These are phyloP conservation scores for Phytophthora melonis DNA, from an alignment of 352 stramenopile genomes.

Conservation along the genomic window DNA sequence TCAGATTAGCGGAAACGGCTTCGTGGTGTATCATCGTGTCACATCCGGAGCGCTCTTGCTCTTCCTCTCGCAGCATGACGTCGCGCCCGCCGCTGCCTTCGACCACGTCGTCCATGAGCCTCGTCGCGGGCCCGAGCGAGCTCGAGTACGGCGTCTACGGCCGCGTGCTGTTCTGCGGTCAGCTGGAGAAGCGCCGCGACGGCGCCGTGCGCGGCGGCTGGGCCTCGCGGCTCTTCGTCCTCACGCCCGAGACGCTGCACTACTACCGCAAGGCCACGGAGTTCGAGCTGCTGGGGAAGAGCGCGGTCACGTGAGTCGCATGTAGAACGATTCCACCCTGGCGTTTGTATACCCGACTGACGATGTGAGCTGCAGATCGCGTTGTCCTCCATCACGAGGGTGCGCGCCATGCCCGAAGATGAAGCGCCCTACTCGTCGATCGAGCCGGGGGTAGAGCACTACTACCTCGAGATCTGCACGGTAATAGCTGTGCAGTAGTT, in stretches of 20 bases:
- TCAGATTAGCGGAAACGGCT: slow-evolving; percentile 3
- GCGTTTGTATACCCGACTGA: not conserved
- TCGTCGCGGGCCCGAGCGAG: slow-evolving; percentile 9
- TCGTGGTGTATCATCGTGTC: slow-evolving; percentile 14
- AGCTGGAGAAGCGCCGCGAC: slow-evolving; percentile 81
- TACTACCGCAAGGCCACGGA: slow-evolving; percentile 85
- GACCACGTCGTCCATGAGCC: slow-evolving; percentile 31
- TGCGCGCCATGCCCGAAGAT: slow-evolving; percentile 83
- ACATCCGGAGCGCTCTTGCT: slow-evolving; percentile 5
- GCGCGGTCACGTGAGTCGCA: slow-evolving; percentile 61
- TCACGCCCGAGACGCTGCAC: slow-evolving; percentile 79
- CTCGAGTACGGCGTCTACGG: slow-evolving; percentile 81
- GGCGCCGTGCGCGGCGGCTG: slow-evolving; percentile 77
- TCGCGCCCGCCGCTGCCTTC: slow-evolving; percentile 37
- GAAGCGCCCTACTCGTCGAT: slow-evolving; percentile 59
- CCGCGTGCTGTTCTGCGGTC: slow-evolving; percentile 77
- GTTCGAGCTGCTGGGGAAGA: slow-evolving; percentile 84
- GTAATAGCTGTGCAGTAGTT: slow-evolving; percentile 29
- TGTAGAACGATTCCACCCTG: not conserved
- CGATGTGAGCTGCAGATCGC: slow-evolving; percentile 51
- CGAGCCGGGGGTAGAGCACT: slow-evolving; percentile 73
- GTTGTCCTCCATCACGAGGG: slow-evolving; percentile 69
- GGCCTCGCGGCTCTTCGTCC: slow-evolving; percentile 83
- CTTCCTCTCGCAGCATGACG: slow-evolving; percentile 22
- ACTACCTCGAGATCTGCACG: slow-evolving; percentile 86